Conservation (phyloP, 2,329 filamentous ascomycete species). For the Diaporthe helianthi region DNA sequence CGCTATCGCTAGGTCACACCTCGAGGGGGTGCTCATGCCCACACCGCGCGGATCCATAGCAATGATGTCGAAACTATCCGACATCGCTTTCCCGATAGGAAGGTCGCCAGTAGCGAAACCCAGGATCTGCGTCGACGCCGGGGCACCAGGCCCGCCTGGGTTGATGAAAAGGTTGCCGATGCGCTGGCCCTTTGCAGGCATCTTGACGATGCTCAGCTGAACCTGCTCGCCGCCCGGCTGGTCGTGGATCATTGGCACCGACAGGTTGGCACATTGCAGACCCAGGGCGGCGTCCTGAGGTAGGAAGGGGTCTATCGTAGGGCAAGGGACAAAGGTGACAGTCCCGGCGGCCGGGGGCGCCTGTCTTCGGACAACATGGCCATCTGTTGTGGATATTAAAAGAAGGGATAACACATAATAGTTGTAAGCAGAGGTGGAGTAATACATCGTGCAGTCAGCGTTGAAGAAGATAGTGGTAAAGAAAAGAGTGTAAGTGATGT, state of each 20-base stretch:
- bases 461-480: not conserved
- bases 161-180: slow-evolving; percentile 50
- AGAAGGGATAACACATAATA: not conserved
- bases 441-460: not conserved
- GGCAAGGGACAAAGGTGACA: slow-evolving; percentile 4
- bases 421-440: not conserved
- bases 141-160: slow-evolving; percentile 49
- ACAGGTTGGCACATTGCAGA: slow-evolving; percentile 8
- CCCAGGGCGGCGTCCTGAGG: slow-evolving; percentile 3
- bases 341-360: slow-evolving; percentile 3
- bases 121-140: slow-evolving; percentile 40
- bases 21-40: slow-evolving; percentile 48
- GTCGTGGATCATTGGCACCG: slow-evolving; percentile 18
- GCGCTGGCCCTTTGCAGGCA: slow-evolving; percentile 26
- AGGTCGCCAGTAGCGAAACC: slow-evolving; percentile 15
- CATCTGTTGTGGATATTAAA: not conserved
- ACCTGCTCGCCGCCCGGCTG: slow-evolving; percentile 19
- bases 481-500: not conserved
- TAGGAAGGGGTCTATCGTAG: slow-evolving; percentile 11
- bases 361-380: not conserved
- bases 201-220: slow-evolving; percentile 20
- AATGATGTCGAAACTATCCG: slow-evolving; percentile 50
- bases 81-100: slow-evolving; percentile 16
- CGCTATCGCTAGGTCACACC: slow-evolving; percentile 47
- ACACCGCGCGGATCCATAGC: slow-evolving; percentile 53